Percentiles rank a stretch among this genome's conserved stretches.
phyloP scores from a whole-genome alignment of 306 rosid genomes.

The Citrullus amarus region DNA sequence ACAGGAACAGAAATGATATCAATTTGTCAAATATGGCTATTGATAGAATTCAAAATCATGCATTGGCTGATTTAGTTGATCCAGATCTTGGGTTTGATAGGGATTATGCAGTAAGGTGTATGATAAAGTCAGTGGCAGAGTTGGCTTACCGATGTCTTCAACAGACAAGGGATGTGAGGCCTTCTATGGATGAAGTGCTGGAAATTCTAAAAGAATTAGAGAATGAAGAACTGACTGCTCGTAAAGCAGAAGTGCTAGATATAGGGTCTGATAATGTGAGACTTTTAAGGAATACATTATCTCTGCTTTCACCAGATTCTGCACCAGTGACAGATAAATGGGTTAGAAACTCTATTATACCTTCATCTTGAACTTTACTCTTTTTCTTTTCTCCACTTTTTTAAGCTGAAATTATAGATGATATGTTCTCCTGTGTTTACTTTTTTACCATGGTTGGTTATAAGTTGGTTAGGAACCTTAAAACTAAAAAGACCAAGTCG shows the following conservation, averaged over 20 bases:
- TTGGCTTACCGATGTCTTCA: constrained; percentile 84
- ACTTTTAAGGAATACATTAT: constrained; percentile 40
- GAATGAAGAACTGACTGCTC: constrained; percentile 24
- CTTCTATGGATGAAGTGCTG: constrained; percentile 68
- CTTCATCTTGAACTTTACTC: constrained; percentile 35
- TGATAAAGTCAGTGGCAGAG: constrained; percentile 55
- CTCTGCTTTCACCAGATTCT: constrained; percentile 52
- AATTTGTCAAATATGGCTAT: constrained; percentile 65
- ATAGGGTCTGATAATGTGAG: constrained; percentile 36
- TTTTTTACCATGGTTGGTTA: too few relatives aligned
- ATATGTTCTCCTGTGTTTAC: background rate
- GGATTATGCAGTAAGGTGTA: constrained; percentile 26
- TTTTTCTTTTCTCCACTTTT: background rate
- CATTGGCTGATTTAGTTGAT: constrained; percentile 56
- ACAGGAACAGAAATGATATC: constrained; percentile 46
- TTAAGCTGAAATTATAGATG: background rate
- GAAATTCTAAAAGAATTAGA: constrained; percentile 41
- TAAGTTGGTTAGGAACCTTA: too few relatives aligned
- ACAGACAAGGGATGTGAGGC: constrained; percentile 60
- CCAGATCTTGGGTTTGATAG: constrained; percentile 51
- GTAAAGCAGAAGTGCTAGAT: constrained; percentile 33
- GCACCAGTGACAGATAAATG: constrained; percentile 33
- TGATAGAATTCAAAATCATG: constrained; percentile 50
- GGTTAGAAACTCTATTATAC: constrained; percentile 52
- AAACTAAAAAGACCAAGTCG: too few relatives aligned